Conservation (phyloP, 2,329 filamentous ascomycete species). For the Xylaria sp. region DNA sequence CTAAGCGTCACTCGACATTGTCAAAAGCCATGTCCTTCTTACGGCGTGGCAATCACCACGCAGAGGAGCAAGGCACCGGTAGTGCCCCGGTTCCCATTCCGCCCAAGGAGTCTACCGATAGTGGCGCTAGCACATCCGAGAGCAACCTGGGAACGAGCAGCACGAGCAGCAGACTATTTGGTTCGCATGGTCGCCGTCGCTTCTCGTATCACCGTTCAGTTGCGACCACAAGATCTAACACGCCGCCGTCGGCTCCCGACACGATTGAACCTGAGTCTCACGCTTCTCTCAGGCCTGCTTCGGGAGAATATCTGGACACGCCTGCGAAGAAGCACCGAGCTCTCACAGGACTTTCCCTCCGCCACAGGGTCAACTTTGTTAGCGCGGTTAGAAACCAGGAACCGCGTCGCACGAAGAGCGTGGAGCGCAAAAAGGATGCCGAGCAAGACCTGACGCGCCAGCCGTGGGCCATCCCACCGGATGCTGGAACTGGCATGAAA, state of each 20-base stretch:
- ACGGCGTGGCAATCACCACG: constrained; percentile 26
- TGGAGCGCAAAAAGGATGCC: constrained; percentile 29
- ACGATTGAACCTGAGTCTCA: constrained; percentile 26
- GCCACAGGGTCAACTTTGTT: constrained; percentile 44
- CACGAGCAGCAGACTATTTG: constrained; percentile 16
- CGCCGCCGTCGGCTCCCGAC: constrained; percentile 34
- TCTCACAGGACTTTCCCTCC: constrained; percentile 46
- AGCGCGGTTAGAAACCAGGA: constrained; percentile 26
- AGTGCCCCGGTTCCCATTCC: constrained; percentile 13
- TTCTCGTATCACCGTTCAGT: constrained; percentile 32
- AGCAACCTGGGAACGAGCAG: constrained; percentile 23
- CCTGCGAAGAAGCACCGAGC: constrained; percentile 48
- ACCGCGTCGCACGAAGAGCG: constrained; percentile 26
- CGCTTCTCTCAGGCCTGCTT: constrained; percentile 34
- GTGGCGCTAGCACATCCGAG: constrained; percentile 23
- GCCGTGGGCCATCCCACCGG: constrained; percentile 58
- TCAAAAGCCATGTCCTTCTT: constrained; percentile 27
- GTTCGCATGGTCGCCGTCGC: constrained; percentile 23
- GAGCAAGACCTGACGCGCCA: constrained; percentile 38
- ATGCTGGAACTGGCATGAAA: constrained; percentile 69
- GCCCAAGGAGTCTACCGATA: constrained; percentile 26
- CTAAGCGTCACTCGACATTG: constrained; percentile 24
- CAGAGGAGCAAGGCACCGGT: constrained; percentile 23
- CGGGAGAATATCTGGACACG: constrained; percentile 41
- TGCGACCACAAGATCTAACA: constrained; percentile 30